Percentiles rank a stretch among this genome's conserved stretches.
Evolutionary conservation across 176 grass and related monocot species (phyloP).

Genomic region (Phoenix dactylifera): DNA sequence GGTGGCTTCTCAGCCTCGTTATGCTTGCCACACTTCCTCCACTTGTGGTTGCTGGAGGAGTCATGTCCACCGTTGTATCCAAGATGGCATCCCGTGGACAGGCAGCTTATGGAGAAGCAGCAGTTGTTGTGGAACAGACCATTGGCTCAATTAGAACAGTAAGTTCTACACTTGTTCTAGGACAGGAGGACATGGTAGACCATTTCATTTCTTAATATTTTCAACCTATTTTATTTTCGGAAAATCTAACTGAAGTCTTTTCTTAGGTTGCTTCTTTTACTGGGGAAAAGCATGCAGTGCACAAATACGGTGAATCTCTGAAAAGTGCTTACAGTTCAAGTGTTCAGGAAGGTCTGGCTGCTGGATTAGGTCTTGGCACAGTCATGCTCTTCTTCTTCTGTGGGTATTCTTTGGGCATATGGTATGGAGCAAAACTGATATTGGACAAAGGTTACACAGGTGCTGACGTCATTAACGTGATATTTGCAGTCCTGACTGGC

Average conservation of each 20-base stretch:
- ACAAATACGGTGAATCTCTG: conserved; percentile 69
- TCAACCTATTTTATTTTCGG: no score
- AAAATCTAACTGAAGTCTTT: not conserved
- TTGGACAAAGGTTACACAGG: no score
- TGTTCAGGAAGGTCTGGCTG: conserved; percentile 75
- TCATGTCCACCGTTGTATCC: conserved; percentile 42
- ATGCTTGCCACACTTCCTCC: conserved; percentile 67
- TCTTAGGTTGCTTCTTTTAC: conserved; percentile 94
- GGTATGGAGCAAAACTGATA: no score
- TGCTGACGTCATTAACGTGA: no score
- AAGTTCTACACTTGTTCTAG: not conserved
- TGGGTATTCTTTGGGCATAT: conserved; percentile 92
- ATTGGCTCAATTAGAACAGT: conserved; percentile 73
- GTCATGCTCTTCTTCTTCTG: conserved; percentile 94
- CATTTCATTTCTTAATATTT: no score
- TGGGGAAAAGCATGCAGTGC: conserved; percentile 76
- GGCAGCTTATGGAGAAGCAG: conserved; percentile 54
- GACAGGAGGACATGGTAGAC: no score
- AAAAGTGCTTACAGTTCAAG: conserved; percentile 68
- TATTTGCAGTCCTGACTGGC: no score
- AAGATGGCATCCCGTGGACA: conserved; percentile 55
- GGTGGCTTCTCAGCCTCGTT: conserved; percentile 83
- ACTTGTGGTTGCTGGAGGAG: conserved; percentile 48
- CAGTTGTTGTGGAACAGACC: conserved; percentile 62
- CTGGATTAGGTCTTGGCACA: conserved; percentile 70